phyloP scores from a whole-genome alignment of 2,329 filamentous ascomycete genomes.

The Fusarium phyllophilum region DNA sequence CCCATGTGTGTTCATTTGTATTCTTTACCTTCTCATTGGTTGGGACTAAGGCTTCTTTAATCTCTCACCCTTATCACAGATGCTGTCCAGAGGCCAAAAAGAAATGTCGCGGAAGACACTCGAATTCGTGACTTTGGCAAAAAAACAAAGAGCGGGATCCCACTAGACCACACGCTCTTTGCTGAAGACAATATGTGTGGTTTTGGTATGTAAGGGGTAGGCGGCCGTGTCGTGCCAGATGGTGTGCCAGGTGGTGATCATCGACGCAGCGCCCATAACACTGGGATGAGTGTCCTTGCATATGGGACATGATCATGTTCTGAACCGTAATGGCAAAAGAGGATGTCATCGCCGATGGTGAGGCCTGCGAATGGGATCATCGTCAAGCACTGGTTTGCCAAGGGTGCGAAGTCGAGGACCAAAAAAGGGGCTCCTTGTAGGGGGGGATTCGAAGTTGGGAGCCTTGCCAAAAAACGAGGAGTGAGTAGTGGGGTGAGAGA shows the following conservation, averaged over 20 bases:
- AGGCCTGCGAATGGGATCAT: neutral
- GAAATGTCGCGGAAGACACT: neutral
- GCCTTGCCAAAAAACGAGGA: neutral
- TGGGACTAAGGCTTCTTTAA: neutral
- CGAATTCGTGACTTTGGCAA: neutral
- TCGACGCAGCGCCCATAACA: too few species aligned
- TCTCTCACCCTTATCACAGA: neutral
- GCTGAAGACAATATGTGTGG: neutral
- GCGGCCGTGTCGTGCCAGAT: too few species aligned
- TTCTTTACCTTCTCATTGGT: neutral
- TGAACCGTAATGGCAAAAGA: too few species aligned
- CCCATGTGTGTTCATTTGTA: neutral
- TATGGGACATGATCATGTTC: too few species aligned
- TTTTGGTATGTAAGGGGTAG: neutral
- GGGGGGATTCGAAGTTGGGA: neutral
- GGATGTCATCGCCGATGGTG: accelerated
- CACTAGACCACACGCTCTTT: slow-evolving; percentile 7
- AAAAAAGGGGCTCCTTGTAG: neutral
- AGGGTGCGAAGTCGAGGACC: neutral
- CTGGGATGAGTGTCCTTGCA: too few species aligned
- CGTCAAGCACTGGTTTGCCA: neutral
- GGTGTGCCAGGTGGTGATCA: too few species aligned
- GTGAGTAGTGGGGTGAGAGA: neutral
- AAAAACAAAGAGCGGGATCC: neutral
- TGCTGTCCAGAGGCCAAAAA: neutral